Evolutionary conservation across 129 eudicot genomes (phyloP), one percentile per base, ranked within the genome.

Genomic region (Glebionis coronaria): DNA sequence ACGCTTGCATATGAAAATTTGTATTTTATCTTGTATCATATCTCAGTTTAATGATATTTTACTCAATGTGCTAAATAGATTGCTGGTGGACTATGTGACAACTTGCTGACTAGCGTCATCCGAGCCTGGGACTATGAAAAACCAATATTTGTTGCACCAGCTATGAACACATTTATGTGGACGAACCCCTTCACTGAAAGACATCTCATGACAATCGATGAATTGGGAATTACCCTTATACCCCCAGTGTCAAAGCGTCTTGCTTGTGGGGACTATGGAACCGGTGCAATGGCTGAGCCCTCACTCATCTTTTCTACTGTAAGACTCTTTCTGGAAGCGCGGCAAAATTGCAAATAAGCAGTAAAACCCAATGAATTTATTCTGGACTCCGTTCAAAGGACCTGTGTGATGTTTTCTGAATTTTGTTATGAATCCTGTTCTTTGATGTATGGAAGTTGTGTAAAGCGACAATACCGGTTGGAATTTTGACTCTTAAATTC

Each of bases 281-380:
- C 84, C 9, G 98, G 98, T 23, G 98, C 98, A 9, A 92, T 92
- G 98, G 98, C 98, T 20, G 98, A 92, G 61, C 96, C 98, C 2
- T 83, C 96, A 12, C 75, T 86, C 75, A 92, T 92, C 67, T 82
- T 73, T 61, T 73, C 87, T 46, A 92, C 95, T 11, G 83, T 92
- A 61, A 85, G 91, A 54, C 83, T 88, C 61, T 92, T 82, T 84
- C 55, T 79, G 19, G 96, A 92, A 77, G 76, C 87, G 4, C 76
- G 73, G 19, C 68, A 65, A 46, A 81, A 78, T n/a, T 9, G 53
- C 82, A 46, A 55, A 57, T 63, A 61, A 35, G 69, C 27, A 50
- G 71, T 70, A 75, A 29, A 55, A 40, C 28, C 27, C 79, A 76
- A 13, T 80, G 67, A 73, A 1, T 18, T 31, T 69, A 8, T 27